Conservation (phyloP, 495 filamentous ascomycete genomes). For the Daldinia childiae region DNA sequence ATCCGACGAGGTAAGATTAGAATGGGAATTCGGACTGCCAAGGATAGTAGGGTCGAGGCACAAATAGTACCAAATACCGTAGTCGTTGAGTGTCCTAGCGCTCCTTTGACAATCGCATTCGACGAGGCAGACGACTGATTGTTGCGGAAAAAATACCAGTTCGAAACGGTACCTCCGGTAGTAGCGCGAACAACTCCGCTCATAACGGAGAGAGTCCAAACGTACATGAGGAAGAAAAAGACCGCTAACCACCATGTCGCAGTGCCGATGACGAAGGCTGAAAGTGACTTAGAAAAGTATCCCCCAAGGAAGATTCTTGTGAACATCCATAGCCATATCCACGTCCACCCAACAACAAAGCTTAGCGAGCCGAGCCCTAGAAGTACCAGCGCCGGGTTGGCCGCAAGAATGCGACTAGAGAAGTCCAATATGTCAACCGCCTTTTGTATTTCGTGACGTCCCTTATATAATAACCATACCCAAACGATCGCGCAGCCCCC, state of each 20-base stretch:
- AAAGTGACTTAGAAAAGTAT: conserved; percentile 68
- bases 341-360: conserved; percentile 85
- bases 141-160: conserved; percentile 99
- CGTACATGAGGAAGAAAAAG: conserved; percentile 91
- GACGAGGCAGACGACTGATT: conserved; percentile 78
- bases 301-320: conserved; percentile 91
- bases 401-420: conserved; percentile 82
- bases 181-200: conserved; percentile 88
- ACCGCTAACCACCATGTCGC: conserved; percentile 91
- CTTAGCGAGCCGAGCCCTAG: conserved; percentile 82
- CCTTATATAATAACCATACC: conserved; percentile 81
- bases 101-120: conserved; percentile 81
- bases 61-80: conserved; percentile 95
- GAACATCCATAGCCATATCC: conserved; percentile 97
- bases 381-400: conserved; percentile 82
- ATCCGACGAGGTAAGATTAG: conserved; percentile 81
- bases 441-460: conserved; percentile 79
- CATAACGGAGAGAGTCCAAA: conserved; percentile 91
- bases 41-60: conserved; percentile 78
- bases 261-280: conserved; percentile 78
- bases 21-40: conserved; percentile 86
- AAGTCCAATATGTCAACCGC: conserved; percentile 91
- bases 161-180: conserved; percentile 93
- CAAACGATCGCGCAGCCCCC: conserved; percentile 77
- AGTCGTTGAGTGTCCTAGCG: conserved; percentile 77